phyloP scores from a whole-genome alignment of 805 yeast species.

The Candida ortonii region DNA sequence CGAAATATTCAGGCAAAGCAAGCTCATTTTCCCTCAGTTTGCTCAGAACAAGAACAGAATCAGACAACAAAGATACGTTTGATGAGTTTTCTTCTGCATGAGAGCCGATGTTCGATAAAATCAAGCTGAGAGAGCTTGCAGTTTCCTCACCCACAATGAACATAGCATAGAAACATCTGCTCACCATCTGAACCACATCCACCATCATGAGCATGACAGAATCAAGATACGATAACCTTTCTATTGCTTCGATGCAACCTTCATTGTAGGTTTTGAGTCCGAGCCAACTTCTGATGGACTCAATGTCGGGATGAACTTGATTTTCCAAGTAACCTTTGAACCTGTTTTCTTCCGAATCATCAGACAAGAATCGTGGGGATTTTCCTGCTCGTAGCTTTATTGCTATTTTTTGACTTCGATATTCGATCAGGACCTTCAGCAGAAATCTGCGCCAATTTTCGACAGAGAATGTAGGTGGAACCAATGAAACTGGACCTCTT shows the following conservation, averaged over 20 bases:
- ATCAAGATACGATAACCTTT: slow-evolving; percentile 18
- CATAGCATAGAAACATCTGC: slow-evolving; percentile 22
- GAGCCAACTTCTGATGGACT: slow-evolving; percentile 20
- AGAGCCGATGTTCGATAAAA: slow-evolving; percentile 7
- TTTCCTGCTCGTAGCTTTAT: slow-evolving; percentile 16
- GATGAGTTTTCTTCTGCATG: slow-evolving; percentile 12
- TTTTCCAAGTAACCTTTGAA: slow-evolving; percentile 14
- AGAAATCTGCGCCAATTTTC: slow-evolving; percentile 25
- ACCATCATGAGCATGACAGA: slow-evolving; percentile 21
- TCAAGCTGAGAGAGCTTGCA: slow-evolving; percentile 10
- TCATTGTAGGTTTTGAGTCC: slow-evolving; percentile 24
- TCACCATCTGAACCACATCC: slow-evolving; percentile 25
- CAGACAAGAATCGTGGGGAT: slow-evolving; percentile 4
- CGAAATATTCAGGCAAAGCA: slow-evolving; percentile 15
- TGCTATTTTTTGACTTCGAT: slow-evolving; percentile 4
- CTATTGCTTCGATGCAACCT: slow-evolving; percentile 27
- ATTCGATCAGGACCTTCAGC: slow-evolving; percentile 20
- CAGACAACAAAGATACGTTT: slow-evolving; percentile 17
- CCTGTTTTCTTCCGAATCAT: slow-evolving; percentile 5
- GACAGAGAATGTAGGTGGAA: slow-evolving; percentile 26
- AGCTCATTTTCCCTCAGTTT: slow-evolving; percentile 12
- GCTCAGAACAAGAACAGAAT: slow-evolving; percentile 19
- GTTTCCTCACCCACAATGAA: slow-evolving; percentile 19
- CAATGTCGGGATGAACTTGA: slow-evolving; percentile 22
- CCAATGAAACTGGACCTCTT: slow-evolving; percentile 14